phyloP scores from a whole-genome alignment of 306 rosid species.

The Castanea sativa region DNA sequence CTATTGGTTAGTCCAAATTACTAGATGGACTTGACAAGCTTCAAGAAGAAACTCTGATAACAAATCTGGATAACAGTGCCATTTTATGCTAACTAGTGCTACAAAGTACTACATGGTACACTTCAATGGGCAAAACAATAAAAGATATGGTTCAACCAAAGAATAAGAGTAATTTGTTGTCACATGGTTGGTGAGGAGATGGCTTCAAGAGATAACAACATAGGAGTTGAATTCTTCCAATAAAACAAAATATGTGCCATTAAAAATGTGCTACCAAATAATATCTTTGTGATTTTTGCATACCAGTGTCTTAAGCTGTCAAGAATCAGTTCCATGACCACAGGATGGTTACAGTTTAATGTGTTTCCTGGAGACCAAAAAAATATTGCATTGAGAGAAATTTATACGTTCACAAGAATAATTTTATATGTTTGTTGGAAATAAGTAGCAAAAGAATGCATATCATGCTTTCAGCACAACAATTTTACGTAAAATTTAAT shows the following conservation, averaged over 20 bases:
- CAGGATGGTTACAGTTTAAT: slow-evolving; percentile 89
- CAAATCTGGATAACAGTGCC: not conserved
- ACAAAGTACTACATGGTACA: not conserved
- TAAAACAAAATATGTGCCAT: slow-evolving; percentile 2
- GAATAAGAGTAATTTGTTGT: not conserved
- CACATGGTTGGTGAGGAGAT: not conserved
- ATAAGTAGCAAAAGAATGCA: slow-evolving; percentile 10
- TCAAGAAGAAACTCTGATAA: not conserved
- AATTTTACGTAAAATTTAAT: not conserved
- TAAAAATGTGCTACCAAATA: slow-evolving; percentile 16
- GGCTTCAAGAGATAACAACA: slow-evolving; percentile 3
- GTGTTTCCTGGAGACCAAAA: slow-evolving; percentile 74
- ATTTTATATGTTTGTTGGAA: slow-evolving; percentile 6
- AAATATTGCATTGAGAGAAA: slow-evolving; percentile 18
- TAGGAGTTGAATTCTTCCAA: slow-evolving; percentile 3
- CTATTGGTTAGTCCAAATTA: not conserved
- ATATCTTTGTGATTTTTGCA: not conserved
- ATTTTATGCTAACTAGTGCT: not conserved
- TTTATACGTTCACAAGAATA: slow-evolving; percentile 17
- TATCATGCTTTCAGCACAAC: not conserved
- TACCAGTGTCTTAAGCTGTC: slow-evolving; percentile 99
- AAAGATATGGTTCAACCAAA: not conserved
- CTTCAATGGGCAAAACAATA: not conserved
- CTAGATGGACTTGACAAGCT: slow-evolving; percentile 10
- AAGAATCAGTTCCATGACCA: slow-evolving; percentile 87